Evolutionary conservation across 306 rosid genomes (phyloP).

Genomic region (Vigna mungo): DNA sequence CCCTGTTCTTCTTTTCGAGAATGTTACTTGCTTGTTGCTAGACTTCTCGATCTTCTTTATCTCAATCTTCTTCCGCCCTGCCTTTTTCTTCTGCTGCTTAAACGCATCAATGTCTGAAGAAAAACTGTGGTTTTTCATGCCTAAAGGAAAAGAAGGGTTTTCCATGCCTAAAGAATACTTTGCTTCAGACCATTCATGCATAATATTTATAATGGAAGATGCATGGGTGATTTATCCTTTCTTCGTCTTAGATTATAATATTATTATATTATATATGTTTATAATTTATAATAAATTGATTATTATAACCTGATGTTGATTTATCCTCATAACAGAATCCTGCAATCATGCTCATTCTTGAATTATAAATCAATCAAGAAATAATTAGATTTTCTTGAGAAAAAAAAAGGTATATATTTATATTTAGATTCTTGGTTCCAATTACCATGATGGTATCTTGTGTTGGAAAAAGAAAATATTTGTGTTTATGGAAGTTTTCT

Average conservation of each 20-base stretch:
- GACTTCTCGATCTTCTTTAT: constrained; percentile 55
- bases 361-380: constrained; percentile 39
- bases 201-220: too few species aligned
- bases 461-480: background rate
- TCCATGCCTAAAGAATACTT: too few species aligned
- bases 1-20: constrained; percentile 59
- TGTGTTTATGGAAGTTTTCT: background rate
- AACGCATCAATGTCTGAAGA: constrained; percentile 8
- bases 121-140: background rate
- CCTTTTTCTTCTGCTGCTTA: constrained; percentile 40
- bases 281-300: too few species aligned
- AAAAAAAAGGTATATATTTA: background rate
- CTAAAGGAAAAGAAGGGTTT: too few species aligned
- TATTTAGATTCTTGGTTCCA: background rate
- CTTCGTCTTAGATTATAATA: too few species aligned
- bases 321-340: background rate
- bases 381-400: background rate
- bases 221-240: too few species aligned
- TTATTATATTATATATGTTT: too few species aligned
- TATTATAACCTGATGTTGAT: too few species aligned
- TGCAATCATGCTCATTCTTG: constrained; percentile 23
- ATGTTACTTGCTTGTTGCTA: constrained; percentile 58
- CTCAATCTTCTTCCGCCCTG: constrained; percentile 63
- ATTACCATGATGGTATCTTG: background rate
- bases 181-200: too few species aligned